Conservation (phyloP, 306 rosid genomes). For the Corylus americana region DNA sequence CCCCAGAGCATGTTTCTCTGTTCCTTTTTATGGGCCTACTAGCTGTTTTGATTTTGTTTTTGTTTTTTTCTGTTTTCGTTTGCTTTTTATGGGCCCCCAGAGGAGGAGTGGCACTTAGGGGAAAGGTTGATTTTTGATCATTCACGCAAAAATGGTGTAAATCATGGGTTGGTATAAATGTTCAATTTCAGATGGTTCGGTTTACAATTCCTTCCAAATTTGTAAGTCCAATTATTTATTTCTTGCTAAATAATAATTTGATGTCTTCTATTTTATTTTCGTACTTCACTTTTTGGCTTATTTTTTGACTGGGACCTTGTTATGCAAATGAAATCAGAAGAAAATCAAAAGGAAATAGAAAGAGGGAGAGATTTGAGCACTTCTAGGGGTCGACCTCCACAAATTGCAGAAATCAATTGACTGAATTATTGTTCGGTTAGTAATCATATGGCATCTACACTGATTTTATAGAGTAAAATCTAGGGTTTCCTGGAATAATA, state of each 20-base stretch:
- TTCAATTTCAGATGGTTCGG: neutral
- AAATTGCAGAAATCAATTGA: no score
- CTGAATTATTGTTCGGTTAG: no score
- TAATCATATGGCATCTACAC: no score
- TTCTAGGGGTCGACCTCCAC: no score
- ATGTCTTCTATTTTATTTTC: neutral
- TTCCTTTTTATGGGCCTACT: neutral
- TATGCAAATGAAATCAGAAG: neutral
- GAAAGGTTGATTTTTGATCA: conserved; percentile 16
- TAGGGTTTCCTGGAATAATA: no score
- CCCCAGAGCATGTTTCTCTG: neutral
- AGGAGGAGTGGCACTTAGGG: neutral
- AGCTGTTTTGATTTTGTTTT: neutral
- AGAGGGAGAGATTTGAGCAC: no score
- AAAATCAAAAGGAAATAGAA: no score
- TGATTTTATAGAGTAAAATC: no score
- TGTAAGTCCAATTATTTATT: neutral
- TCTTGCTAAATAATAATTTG: neutral
- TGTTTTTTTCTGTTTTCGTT: neutral
- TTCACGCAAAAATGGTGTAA: conserved; percentile 46
- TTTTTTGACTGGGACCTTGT: neutral
- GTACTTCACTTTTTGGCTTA: neutral
- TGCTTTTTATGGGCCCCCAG: neutral
- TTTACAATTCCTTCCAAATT: neutral
- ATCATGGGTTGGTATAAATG: conserved; percentile 26